Conservation (phyloP, 2,329 filamentous ascomycete genomes). For the Metarhizium brunneum region DNA sequence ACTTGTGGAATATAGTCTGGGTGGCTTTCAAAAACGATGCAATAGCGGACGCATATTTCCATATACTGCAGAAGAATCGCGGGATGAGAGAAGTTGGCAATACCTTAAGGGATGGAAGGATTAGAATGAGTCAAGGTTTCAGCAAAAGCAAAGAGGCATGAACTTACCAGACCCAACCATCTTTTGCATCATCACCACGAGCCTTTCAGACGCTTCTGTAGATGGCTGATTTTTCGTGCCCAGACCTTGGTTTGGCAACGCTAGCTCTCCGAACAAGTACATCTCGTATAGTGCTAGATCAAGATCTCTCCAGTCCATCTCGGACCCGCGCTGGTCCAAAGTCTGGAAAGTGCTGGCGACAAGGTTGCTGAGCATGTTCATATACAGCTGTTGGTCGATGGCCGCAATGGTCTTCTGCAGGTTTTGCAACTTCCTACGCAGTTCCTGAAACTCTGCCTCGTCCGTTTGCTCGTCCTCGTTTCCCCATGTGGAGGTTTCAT, state of each 20-base stretch:
- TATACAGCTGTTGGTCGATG: constrained; percentile 80
- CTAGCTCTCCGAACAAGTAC: constrained; percentile 89
- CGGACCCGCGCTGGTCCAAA: constrained; percentile 62
- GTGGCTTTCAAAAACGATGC: constrained; percentile 83
- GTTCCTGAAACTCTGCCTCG: constrained; percentile 93
- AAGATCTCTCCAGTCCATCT: constrained; percentile 88
- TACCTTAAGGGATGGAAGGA: constrained; percentile 41
- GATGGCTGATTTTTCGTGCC: constrained; percentile 78
- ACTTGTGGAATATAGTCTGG: constrained; percentile 73
- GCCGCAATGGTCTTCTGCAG: constrained; percentile 88
- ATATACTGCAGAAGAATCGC: constrained; percentile 94
- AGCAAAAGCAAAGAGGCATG: background rate
- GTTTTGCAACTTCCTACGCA: constrained; percentile 80
- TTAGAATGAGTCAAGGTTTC: background rate
- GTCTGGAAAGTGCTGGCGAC: constrained; percentile 81
- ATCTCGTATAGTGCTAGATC: constrained; percentile 93
- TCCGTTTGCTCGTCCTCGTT: constrained; percentile 92
- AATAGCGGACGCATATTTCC: constrained; percentile 95
- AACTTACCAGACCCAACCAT: constrained; percentile 83
- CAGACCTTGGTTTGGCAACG: constrained; percentile 80
- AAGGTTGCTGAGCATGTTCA: constrained; percentile 77
- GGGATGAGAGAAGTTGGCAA: constrained; percentile 79
- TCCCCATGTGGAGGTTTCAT: constrained; percentile 89
- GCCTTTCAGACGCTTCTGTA: constrained; percentile 66
- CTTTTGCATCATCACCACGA: constrained; percentile 87